Evolutionary conservation across 2,329 filamentous ascomycete genomes (phyloP).

Genomic region (Ascochyta lentis): DNA sequence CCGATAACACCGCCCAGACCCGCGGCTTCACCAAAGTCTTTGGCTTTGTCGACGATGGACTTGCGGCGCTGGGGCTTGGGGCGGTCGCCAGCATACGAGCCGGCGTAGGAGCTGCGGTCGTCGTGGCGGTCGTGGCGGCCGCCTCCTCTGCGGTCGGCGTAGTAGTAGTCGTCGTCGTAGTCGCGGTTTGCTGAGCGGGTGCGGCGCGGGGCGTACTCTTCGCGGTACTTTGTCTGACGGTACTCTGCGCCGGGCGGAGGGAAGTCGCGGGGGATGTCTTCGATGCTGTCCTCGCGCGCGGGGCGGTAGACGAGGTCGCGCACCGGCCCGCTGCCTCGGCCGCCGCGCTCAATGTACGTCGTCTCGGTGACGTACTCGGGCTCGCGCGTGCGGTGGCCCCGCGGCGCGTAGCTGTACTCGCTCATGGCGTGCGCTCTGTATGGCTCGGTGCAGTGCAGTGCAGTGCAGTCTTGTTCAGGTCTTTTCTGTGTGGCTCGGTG

Average conservation of each 20-base stretch:
- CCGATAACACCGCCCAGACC: constrained; percentile 63
- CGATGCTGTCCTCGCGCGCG: constrained; percentile 78
- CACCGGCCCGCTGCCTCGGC: constrained; percentile 51
- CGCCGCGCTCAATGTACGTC: constrained; percentile 59
- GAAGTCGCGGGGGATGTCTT: constrained; percentile 85
- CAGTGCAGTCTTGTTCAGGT: not conserved
- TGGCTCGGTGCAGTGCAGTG: constrained; percentile 9
- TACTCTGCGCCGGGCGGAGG: constrained; percentile 68
- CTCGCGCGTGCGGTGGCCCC: constrained; percentile 55
- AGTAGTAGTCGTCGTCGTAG: constrained; percentile 63
- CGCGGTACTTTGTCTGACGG: constrained; percentile 56
- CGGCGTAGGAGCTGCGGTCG: constrained; percentile 55
- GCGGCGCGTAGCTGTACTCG: constrained; percentile 58
- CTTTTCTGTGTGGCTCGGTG: too few relatives aligned
- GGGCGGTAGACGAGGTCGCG: constrained; percentile 59
- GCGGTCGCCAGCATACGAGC: constrained; percentile 51
- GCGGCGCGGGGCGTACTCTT: constrained; percentile 60
- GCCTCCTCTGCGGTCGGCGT: constrained; percentile 25
- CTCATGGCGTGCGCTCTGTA: constrained; percentile 49
- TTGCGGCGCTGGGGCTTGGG: constrained; percentile 58
- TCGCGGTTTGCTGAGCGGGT: constrained; percentile 69
- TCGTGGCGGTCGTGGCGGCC: constrained; percentile 43
- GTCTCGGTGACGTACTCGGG: constrained; percentile 59
- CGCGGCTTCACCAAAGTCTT: constrained; percentile 64
- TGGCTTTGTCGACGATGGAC: constrained; percentile 62